A percentile compares a stretch with the other conserved stretches of the same genome.
Evolutionary conservation across 306 rosid genomes (phyloP).

Genomic region (Ceratonia siliqua): DNA sequence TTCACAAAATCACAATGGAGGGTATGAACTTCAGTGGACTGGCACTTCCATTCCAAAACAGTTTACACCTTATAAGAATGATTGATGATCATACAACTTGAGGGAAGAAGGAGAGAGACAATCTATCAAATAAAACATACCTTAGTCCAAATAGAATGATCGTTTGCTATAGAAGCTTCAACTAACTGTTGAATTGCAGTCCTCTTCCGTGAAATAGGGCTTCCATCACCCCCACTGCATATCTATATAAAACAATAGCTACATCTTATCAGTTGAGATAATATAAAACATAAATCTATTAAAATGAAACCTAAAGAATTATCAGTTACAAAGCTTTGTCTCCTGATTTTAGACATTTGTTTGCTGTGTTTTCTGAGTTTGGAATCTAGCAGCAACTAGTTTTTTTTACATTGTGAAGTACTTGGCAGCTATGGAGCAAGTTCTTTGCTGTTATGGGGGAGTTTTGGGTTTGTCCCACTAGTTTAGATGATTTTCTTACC

Average conservation of each 20-base stretch:
- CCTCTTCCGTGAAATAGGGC: slow-evolving; percentile 66
- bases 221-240: slow-evolving; percentile 66
- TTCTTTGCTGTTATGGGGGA: background rate
- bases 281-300: background rate
- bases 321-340: slow-evolving; percentile 7
- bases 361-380: background rate
- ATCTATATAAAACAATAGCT: slow-evolving; percentile 49
- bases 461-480: background rate
- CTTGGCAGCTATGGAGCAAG: background rate
- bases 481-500: background rate
- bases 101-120: slow-evolving; percentile 7
- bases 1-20: background rate
- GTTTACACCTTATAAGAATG: background rate
- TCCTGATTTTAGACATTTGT: background rate
- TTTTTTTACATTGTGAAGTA: background rate
- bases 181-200: slow-evolving; percentile 85
- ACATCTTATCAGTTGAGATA: slow-evolving; percentile 19
- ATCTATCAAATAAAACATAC: slow-evolving; percentile 49
- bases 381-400: slow-evolving; percentile 10
- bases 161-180: slow-evolving; percentile 75
- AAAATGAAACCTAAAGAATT: slow-evolving; percentile 21
- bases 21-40: background rate
- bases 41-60: slow-evolving; percentile 15
- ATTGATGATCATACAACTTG: background rate
- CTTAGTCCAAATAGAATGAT: slow-evolving; percentile 86